phyloP scores from a whole-genome alignment of 2,329 filamentous ascomycete genomes.

The Fusarium mexicanum region DNA sequence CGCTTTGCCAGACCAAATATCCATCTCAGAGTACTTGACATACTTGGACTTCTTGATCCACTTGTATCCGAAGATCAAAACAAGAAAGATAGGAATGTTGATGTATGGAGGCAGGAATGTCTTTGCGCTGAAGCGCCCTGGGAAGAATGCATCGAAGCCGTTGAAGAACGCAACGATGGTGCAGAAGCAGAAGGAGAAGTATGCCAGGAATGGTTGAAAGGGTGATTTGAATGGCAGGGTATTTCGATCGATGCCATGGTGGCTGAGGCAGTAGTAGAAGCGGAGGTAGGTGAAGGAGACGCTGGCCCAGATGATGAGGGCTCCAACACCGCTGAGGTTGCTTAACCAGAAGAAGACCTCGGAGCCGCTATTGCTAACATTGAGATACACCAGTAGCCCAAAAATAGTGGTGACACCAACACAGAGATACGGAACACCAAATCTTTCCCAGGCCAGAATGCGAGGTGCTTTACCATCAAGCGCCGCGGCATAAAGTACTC shows the following conservation, averaged over 20 bases:
- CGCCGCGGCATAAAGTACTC: slow-evolving; percentile 75
- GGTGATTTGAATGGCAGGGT: slow-evolving; percentile 62
- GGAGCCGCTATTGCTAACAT: slow-evolving; percentile 22
- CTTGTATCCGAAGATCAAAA: slow-evolving; percentile 68
- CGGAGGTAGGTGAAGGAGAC: slow-evolving; percentile 51
- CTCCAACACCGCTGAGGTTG: slow-evolving; percentile 16
- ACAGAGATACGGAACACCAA: slow-evolving; percentile 25
- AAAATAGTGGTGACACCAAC: slow-evolving; percentile 7
- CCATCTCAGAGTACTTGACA: slow-evolving; percentile 28
- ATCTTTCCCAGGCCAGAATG: slow-evolving; percentile 7
- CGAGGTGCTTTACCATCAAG: slow-evolving; percentile 68
- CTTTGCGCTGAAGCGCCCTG: slow-evolving; percentile 67
- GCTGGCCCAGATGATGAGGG: slow-evolving; percentile 58
- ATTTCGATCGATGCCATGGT: slow-evolving; percentile 57
- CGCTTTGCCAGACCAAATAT: slow-evolving; percentile 25
- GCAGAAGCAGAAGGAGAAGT: slow-evolving; percentile 66
- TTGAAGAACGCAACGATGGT: slow-evolving; percentile 74
- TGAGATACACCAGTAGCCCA: slow-evolving; percentile 37
- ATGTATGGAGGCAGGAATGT: slow-evolving; percentile 73
- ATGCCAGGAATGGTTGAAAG: slow-evolving; percentile 72
- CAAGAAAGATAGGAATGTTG: slow-evolving; percentile 68
- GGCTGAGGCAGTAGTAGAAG: slow-evolving; percentile 56
- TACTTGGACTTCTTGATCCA: slow-evolving; percentile 10
- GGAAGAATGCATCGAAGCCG: slow-evolving; percentile 79
- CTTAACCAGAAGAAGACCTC: slow-evolving; percentile 30